Conservation (phyloP, 257 asterid species). For the Nicotiana tabacum region DNA sequence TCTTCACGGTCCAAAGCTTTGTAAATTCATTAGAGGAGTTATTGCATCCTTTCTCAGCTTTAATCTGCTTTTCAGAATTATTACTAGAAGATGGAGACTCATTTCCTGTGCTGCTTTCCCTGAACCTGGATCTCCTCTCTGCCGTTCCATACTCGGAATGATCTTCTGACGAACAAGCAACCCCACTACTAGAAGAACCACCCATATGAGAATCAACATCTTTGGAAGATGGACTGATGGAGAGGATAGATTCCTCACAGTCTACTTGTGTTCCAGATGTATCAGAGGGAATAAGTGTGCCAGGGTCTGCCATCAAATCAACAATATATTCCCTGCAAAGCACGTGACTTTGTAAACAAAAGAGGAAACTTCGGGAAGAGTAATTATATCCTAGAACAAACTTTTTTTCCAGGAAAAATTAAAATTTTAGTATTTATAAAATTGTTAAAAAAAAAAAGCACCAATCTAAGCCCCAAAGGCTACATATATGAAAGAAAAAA, state of each 20-base stretch:
- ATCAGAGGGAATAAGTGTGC: conserved; percentile 94
- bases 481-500: neutral
- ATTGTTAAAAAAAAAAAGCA: neutral
- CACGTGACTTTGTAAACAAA: neutral
- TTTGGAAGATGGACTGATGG: conserved; percentile 21
- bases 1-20: conserved; percentile 23
- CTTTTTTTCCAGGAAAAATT: neutral
- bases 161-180: conserved; percentile 34
- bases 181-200: conserved; percentile 42
- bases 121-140: conserved; percentile 22
- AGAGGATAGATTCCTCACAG: conserved; percentile 29
- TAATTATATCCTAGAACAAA: neutral
- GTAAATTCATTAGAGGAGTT: conserved; percentile 25
- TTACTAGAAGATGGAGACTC: conserved; percentile 28
- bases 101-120: conserved; percentile 26
- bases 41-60: conserved; percentile 4
- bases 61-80: conserved; percentile 20
- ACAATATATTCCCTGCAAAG: conserved; percentile 87
- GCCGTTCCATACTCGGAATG: conserved; percentile 23
- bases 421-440: neutral
- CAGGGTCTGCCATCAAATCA: conserved; percentile 98
- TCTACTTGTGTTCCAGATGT: conserved; percentile 46
- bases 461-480: neutral
- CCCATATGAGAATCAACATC: conserved; percentile 32
- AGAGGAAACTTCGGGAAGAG: neutral